Evolutionary conservation across 257 asterid species (phyloP).

Genomic region (Penstemon davidsonii): DNA sequence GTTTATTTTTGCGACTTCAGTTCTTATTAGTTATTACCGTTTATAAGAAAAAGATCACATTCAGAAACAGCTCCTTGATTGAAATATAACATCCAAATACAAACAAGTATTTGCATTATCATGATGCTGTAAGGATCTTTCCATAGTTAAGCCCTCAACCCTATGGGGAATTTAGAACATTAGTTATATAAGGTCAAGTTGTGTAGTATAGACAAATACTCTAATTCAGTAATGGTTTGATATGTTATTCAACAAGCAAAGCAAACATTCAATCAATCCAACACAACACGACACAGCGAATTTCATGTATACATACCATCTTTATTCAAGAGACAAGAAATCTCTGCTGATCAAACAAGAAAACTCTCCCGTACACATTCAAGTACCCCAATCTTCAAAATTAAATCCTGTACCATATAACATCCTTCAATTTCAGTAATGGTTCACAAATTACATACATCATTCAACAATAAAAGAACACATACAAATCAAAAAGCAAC

Average conservation of each 20-base stretch:
- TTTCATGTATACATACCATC: constrained; percentile 23
- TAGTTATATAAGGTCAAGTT: background rate
- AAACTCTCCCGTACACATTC: background rate
- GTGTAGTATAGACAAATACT: too few species aligned
- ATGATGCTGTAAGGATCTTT: too few species aligned
- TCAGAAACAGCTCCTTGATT: background rate
- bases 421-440: background rate
- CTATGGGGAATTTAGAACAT: constrained; percentile 6
- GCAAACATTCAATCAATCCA: background rate
- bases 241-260: background rate
- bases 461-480: constrained; percentile 1
- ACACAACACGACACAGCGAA: background rate
- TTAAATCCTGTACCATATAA: background rate
- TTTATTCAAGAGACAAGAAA: constrained; percentile 3
- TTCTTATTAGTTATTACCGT: background rate
- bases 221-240: background rate
- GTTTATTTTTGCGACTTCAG: constrained; percentile 15
- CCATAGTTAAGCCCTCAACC: background rate
- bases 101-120: too few species aligned
- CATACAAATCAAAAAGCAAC: constrained; percentile 18
- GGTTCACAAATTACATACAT: background rate
- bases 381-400: background rate
- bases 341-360: constrained; percentile 11
- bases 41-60: background rate
- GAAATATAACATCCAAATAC: too few species aligned